Percentiles rank a stretch among this genome's conserved stretches.
Conservation (phyloP, 2,329 filamentous ascomycete species). For the Aspergillus sp. region DNA sequence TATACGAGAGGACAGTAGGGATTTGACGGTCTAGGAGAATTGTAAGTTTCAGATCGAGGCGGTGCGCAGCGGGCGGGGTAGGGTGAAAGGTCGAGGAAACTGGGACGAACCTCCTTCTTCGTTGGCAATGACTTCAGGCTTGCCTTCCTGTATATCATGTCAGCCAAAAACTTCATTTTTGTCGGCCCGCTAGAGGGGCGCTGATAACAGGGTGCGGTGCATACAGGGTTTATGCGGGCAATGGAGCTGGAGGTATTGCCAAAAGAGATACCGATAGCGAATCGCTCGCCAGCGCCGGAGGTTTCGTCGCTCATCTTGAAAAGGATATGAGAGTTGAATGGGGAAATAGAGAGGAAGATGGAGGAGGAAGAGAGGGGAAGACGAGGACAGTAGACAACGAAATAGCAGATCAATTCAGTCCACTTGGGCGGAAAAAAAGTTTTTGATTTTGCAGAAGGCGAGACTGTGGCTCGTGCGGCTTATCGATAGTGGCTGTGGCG, state of each 20-base stretch:
- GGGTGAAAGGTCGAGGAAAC: not conserved
- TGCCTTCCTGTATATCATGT: slow-evolving; percentile 69
- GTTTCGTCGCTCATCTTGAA: slow-evolving; percentile 57
- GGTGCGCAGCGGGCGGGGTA: slow-evolving; percentile 7
- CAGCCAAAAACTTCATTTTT: not conserved
- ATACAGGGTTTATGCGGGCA: slow-evolving; percentile 74
- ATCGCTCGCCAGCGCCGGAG: slow-evolving; percentile 58
- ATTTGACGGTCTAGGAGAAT: slow-evolving; percentile 82
- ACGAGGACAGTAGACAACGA: slow-evolving; percentile 7
- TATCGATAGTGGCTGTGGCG: slow-evolving; percentile 42
- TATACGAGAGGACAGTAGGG: slow-evolving; percentile 89
- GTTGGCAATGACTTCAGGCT: slow-evolving; percentile 97
- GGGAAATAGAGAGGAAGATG: slow-evolving; percentile 20
- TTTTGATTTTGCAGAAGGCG: slow-evolving; percentile 37
- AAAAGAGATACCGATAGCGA: slow-evolving; percentile 93
- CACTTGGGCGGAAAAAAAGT: slow-evolving; percentile 34
- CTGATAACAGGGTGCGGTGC: slow-evolving; percentile 9
- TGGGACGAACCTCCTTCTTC: slow-evolving; percentile 76
- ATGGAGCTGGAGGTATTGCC: slow-evolving; percentile 99
- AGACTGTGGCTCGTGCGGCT: slow-evolving; percentile 36
- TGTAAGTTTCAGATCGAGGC: slow-evolving; percentile 22
- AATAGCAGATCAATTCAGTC: slow-evolving; percentile 7
- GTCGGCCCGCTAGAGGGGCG: not conserved
- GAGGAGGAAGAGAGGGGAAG: slow-evolving; percentile 24
- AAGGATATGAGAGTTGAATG: slow-evolving; percentile 16